Evolutionary conservation across 192 early-diverging fungal genomes (phyloP).

Genomic region (Coemansia sp.): DNA sequence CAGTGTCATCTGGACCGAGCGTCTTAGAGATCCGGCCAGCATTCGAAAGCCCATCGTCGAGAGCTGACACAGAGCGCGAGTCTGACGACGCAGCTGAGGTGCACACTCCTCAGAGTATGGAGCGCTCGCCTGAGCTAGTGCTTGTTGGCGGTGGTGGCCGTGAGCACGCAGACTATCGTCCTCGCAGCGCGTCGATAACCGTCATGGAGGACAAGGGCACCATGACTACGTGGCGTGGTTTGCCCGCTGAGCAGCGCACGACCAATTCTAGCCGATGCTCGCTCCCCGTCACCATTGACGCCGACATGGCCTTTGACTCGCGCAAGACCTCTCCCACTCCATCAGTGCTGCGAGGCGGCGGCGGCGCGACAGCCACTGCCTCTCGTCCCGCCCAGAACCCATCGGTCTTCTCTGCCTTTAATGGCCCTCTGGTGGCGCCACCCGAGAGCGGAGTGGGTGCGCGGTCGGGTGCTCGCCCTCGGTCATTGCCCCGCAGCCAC

Average conservation of each 20-base stretch:
- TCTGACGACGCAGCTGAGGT: conserved; percentile 12
- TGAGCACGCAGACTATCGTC: conserved; percentile 13
- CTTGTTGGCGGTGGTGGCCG: conserved; percentile 44
- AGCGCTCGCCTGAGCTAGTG: conserved; percentile 24
- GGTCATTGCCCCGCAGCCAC: conserved; percentile 26
- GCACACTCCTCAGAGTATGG: conserved; percentile 35
- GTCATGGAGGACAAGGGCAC: conserved; percentile 51
- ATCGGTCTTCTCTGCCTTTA: conserved; percentile 43
- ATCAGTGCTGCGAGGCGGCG: conserved; percentile 49
- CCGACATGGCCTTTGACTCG: conserved; percentile 9
- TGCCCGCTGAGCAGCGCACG: conserved; percentile 28
- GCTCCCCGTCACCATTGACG: conserved; percentile 8
- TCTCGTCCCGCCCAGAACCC: background rate
- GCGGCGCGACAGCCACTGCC: conserved; percentile 2
- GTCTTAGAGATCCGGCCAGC: conserved; percentile 48
- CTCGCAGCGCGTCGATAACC: conserved; percentile 44
- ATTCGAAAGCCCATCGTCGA: conserved; percentile 30
- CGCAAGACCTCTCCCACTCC: conserved; percentile 20
- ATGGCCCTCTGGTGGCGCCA: conserved; percentile 50
- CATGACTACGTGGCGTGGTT: conserved; percentile 50
- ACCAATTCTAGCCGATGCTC: conserved; percentile 16
- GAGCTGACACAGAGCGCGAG: conserved; percentile 16
- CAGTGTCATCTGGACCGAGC: conserved; percentile 35
- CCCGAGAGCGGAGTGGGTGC: conserved; percentile 23
- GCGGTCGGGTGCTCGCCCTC: conserved; percentile 20